Conservation (phyloP, 2,329 filamentous ascomycete genomes). For the Colletotrichum abscissum region DNA sequence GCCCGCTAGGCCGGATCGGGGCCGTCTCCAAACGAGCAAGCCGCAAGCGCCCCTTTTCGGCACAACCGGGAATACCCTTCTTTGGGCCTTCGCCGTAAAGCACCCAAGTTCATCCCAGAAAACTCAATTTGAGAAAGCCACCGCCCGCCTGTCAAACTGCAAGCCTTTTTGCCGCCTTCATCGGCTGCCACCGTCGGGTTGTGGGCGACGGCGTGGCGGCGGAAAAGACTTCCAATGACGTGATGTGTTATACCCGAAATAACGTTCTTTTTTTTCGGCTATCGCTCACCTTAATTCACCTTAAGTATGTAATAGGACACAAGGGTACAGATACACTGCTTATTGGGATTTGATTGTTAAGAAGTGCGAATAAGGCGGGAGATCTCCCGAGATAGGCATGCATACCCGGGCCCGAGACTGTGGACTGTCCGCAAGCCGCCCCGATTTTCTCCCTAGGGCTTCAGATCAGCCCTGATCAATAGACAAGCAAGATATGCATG, state of each 20-base stretch:
- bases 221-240: not conserved
- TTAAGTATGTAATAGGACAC: not conserved
- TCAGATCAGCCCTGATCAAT: not conserved
- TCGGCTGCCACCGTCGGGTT: not conserved
- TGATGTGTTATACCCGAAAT: not conserved
- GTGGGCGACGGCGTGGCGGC: not conserved
- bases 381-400: slow-evolving; percentile 14
- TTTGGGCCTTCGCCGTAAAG: not conserved
- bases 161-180: no score
- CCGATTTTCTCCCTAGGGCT: not conserved
- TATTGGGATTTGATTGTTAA: not conserved
- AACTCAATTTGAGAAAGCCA: not conserved
- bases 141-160: not conserved
- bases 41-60: slow-evolving; percentile 26
- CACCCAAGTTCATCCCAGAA: not conserved
- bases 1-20: slow-evolving; percentile 21
- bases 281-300: not conserved
- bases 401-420: slow-evolving; percentile 4
- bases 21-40: slow-evolving; percentile 2
- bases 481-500: no score
- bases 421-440: not conserved
- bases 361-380: slow-evolving; percentile 3
- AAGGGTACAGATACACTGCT: no score
- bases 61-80: slow-evolving; percentile 20
- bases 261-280: not conserved